Evolutionary conservation across 805 yeast species (phyloP).

Genomic region (Suhomyces xylopsoci): DNA sequence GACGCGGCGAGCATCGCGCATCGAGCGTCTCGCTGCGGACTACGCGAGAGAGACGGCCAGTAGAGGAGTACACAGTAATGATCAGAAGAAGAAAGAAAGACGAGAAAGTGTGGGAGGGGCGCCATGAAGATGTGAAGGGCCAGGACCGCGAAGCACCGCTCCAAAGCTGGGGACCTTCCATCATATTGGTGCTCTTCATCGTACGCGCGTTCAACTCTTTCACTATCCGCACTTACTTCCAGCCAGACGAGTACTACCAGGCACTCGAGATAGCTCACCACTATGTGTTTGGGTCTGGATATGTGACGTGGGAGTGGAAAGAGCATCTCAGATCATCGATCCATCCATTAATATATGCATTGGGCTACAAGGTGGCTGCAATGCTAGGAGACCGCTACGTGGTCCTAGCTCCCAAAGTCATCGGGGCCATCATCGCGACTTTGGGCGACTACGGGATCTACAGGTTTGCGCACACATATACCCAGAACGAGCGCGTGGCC

Average conservation of each 20-base stretch:
- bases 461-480: slow-evolving; percentile 40
- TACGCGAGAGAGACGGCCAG: not conserved
- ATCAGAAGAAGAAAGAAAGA: not conserved
- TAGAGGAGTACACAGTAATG: not conserved
- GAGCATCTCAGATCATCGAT: slow-evolving; percentile 69
- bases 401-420: slow-evolving; percentile 53
- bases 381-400: not conserved
- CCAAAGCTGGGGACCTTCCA: not conserved
- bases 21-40: not conserved
- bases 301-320: slow-evolving; percentile 93
- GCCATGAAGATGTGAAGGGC: not conserved
- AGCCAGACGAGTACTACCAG: slow-evolving; percentile 96
- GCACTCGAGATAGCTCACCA: slow-evolving; percentile 87
- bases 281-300: slow-evolving; percentile 74
- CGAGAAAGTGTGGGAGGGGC: not conserved
- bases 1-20: too few species aligned
- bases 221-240: slow-evolving; percentile 73
- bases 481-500: slow-evolving; percentile 35
- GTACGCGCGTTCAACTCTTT: slow-evolving; percentile 63
- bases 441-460: slow-evolving; percentile 64
- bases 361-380: slow-evolving; percentile 31
- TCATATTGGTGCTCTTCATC: slow-evolving; percentile 15
- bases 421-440: slow-evolving; percentile 69
- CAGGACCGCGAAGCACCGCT: not conserved
- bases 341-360: slow-evolving; percentile 72